A percentile compares a stretch with the other conserved stretches of the same genome.
Conservation (phyloP, 164 flowering plant species). For the Nymphaea thermarum region DNA sequence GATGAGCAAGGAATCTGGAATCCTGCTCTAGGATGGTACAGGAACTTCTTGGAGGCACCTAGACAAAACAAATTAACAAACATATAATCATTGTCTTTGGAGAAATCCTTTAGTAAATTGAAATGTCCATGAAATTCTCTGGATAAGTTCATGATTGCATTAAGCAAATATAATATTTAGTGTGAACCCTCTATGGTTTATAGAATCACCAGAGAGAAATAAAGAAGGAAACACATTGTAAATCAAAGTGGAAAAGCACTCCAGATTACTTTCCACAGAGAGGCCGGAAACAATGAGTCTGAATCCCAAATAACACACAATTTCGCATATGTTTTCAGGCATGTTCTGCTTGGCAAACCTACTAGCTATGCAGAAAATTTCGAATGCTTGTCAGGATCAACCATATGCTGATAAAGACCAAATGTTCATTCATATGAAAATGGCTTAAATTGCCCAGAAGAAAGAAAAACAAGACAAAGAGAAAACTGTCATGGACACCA, state of each 20-base stretch:
- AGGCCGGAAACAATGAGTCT: too few relatives aligned
- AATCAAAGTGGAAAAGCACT: background rate
- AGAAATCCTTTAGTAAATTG: background rate
- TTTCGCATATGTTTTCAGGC: background rate
- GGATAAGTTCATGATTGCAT: background rate
- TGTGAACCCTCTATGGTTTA: background rate
- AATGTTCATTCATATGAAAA: too few relatives aligned
- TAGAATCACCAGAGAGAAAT: background rate
- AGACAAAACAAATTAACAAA: slow-evolving; percentile 3
- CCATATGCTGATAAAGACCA: too few relatives aligned
- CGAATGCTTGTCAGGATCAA: too few relatives aligned
- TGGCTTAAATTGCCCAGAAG: too few relatives aligned
- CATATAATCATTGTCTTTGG: background rate
- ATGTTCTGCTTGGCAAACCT: background rate
- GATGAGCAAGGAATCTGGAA: slow-evolving; percentile 40
- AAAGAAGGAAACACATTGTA: background rate
- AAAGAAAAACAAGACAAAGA: background rate
- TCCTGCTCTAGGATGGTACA: slow-evolving; percentile 78
- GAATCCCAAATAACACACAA: too few relatives aligned
- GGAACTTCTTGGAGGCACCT: slow-evolving; percentile 60
- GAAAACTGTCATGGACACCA: background rate
- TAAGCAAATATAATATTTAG: background rate
- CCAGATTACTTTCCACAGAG: background rate
- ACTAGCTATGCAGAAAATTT: too few relatives aligned
- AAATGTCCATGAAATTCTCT: background rate